Evolutionary conservation across 2,329 filamentous ascomycete species (phyloP).

Genomic region (Grosmannia huntii): DNA sequence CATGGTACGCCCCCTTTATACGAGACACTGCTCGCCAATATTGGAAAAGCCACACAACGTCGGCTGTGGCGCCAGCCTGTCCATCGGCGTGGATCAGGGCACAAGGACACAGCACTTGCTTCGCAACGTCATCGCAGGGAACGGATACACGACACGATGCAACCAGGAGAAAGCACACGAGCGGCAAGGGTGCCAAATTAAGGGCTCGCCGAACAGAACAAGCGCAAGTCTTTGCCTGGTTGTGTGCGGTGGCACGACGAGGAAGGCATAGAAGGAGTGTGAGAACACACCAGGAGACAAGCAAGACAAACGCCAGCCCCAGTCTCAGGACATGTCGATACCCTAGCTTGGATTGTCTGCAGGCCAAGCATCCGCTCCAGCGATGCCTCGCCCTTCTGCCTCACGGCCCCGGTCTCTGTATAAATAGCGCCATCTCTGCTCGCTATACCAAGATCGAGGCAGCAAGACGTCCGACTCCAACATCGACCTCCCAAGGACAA

Average conservation of each 20-base stretch:
- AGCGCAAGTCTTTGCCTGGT: background rate
- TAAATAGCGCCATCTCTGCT: background rate
- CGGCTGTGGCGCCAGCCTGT: background rate
- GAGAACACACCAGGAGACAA: background rate
- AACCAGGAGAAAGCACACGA: background rate
- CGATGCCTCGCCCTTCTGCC: background rate
- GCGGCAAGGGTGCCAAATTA: background rate
- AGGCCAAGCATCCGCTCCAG: background rate
- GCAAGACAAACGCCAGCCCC: background rate
- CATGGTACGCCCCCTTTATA: background rate
- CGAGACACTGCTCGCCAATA: background rate
- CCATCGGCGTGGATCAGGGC: background rate
- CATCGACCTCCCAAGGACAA: background rate
- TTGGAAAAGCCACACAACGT: background rate
- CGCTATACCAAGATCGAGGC: background rate
- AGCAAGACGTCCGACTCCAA: background rate
- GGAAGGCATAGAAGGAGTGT: background rate
- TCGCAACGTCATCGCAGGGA: background rate
- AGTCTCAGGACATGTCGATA: background rate
- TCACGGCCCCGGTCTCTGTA: background rate
- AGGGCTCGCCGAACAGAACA: background rate
- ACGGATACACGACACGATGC: background rate
- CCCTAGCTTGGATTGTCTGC: background rate
- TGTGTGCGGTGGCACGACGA: background rate
- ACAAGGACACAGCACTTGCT: background rate